A percentile compares a stretch with the other conserved stretches of the same genome.
phyloP scores from a whole-genome alignment of 371 early-diverging fungal species.

The Mucor irregularis region DNA sequence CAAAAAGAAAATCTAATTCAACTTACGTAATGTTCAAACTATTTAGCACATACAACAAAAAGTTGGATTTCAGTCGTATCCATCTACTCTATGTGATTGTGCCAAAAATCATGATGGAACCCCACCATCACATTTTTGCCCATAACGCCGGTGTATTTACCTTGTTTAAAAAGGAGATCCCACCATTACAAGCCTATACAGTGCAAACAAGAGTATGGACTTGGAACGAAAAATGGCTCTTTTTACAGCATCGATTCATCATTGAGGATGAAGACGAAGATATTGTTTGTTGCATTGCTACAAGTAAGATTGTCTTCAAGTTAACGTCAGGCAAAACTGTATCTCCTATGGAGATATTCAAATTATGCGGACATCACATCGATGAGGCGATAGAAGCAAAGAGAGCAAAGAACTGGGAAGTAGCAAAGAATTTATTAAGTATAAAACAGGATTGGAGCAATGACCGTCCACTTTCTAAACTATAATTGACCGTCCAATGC shows the following conservation, averaged over 20 bases:
- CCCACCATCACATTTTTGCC: constrained; percentile 29
- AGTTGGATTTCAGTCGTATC: constrained; percentile 56
- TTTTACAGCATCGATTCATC: constrained; percentile 44
- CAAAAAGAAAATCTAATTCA: not conserved
- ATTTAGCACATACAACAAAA: constrained; percentile 58
- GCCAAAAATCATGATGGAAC: constrained; percentile 43
- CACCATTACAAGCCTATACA: constrained; percentile 49
- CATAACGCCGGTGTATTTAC: constrained; percentile 46
- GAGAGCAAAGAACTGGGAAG: constrained; percentile 22
- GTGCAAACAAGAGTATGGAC: constrained; percentile 56
- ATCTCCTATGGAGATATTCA: constrained; percentile 31
- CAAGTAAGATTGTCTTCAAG: constrained; percentile 49
- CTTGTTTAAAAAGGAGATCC: constrained; percentile 58
- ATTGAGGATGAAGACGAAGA: not conserved
- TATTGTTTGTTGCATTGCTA: constrained; percentile 30
- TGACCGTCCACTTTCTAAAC: not conserved
- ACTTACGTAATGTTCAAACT: not conserved
- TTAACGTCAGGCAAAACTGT: constrained; percentile 41
- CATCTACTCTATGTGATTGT: constrained; percentile 45
- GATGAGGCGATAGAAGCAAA: constrained; percentile 24
- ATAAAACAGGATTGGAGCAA: constrained; percentile 1
- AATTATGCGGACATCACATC: constrained; percentile 36
- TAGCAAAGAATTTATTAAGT: constrained; percentile 23
- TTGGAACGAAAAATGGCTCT: constrained; percentile 63
- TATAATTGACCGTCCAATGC: not conserved